Evolutionary conservation across 371 early-diverging fungal genomes (phyloP), one percentile per base, ranked within the genome.

Genomic region (Smittium culicis): DNA sequence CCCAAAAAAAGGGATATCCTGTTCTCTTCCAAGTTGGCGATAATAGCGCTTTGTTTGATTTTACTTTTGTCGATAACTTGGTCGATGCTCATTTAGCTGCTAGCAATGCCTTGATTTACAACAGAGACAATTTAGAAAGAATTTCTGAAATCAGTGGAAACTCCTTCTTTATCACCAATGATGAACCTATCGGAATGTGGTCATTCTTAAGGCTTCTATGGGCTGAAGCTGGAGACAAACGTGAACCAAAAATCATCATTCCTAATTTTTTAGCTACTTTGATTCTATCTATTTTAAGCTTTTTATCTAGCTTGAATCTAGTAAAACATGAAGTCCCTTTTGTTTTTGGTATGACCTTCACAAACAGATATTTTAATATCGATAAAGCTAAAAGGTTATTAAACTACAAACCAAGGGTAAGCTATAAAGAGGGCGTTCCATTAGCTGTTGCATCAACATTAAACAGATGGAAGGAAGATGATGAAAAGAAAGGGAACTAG

Each of bases 121-220:
- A 74, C 25, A 31, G 66, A 56, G 60, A 68, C n/a, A 70, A 45
- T 45, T 20, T 11, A 45, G 5, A 5, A 20, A 45, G 20, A 45
- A 45, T 45, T 45, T 20, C 67, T 1, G 60, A 66, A 27, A 70
- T 74, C 2, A 77, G 77, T 17, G 85, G 87, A 14, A 77, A 92
- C 81, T 89, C 86, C 14, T 95, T 91, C 77, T 86, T 88, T 69
- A 85, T 96, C 70, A 96, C 95, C 66, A 92, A 94, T 70, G 94
- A 92, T 66, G 84, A 90, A 1, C 94, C 94, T 31, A 82, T 89
- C n/a, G 89, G 88, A 20, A 93, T 93, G 79, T 94, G 94, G 92
- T 90, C 92, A 70, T 86, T 92, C 68, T 80, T 86, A 61, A 82
- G 87, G 61, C 74, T 80, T 57, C 74, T 87, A 28, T 86, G 86